phyloP scores from a whole-genome alignment of 768 basidiomycete species.

The Xerocomus brunneocitrinus region DNA sequence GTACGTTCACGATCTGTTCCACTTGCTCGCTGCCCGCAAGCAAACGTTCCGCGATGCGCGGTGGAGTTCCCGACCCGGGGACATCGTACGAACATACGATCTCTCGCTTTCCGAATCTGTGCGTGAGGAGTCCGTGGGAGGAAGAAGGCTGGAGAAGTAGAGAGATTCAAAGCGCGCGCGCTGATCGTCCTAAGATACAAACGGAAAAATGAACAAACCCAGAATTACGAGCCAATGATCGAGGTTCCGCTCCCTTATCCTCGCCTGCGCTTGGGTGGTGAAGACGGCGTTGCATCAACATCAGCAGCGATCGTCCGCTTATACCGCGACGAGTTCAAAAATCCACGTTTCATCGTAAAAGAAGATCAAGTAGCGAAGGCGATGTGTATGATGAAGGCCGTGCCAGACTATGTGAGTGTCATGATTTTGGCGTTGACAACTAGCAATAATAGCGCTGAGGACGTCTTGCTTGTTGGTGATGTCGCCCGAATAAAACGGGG shows the following conservation, averaged over 20 bases:
- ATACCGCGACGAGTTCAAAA: conserved; percentile 11
- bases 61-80: conserved; percentile 28
- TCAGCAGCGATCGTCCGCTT: conserved; percentile 7
- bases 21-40: conserved; percentile 24
- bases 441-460: conserved; percentile 51
- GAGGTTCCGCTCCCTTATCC: conserved; percentile 29
- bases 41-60: background rate
- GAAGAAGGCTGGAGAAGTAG: conserved; percentile 5
- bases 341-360: conserved; percentile 20
- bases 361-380: conserved; percentile 41
- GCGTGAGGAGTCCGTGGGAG: background rate
- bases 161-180: conserved; percentile 12
- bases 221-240: conserved; percentile 24
- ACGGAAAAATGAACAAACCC: conserved; percentile 17
- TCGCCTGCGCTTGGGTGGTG: background rate
- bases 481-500: too few species aligned
- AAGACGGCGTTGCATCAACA: background rate
- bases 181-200: conserved; percentile 20
- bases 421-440: background rate
- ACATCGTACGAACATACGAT: conserved; percentile 30
- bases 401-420: conserved; percentile 51
- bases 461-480: conserved; percentile 57
- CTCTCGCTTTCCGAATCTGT: conserved; percentile 14
- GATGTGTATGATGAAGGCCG: conserved; percentile 93
- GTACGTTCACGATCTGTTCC: conserved; percentile 42